A percentile compares a stretch with the other conserved stretches of the same genome.
phyloP scores from a whole-genome alignment of 164 flowering plant genomes.

The Vitis amurensis region DNA sequence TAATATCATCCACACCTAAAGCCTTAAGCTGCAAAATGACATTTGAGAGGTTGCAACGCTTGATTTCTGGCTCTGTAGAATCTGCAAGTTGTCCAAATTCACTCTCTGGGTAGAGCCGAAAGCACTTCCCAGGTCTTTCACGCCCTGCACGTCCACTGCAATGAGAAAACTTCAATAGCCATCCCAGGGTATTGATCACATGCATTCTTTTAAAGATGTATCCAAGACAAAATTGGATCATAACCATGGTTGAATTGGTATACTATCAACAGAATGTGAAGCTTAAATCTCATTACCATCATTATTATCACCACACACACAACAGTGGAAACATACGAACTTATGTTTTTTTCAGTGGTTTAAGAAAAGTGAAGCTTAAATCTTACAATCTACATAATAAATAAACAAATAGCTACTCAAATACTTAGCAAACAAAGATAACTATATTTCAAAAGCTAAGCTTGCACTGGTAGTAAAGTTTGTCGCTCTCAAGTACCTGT shows the following conservation, averaged over 20 bases:
- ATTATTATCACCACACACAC: too few species aligned
- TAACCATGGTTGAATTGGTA: neutral
- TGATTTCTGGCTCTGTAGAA: constrained; percentile 90
- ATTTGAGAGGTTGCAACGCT: constrained; percentile 85
- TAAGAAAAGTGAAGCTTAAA: too few species aligned
- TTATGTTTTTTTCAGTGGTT: too few species aligned
- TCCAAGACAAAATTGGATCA: neutral
- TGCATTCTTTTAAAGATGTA: neutral
- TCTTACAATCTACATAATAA: too few species aligned
- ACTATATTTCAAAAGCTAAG: too few species aligned
- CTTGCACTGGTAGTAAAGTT: too few species aligned
- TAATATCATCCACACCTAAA: constrained; percentile 80
- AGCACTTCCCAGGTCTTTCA: constrained; percentile 95
- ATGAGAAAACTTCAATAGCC: constrained; percentile 7
- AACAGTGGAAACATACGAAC: too few species aligned
- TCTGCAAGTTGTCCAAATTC: constrained; percentile 71
- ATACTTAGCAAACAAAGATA: too few species aligned
- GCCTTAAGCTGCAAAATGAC: constrained; percentile 94
- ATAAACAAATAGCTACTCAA: too few species aligned
- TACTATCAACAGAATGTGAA: too few species aligned
- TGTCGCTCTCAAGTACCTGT: too few species aligned
- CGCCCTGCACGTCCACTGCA: constrained; percentile 99
- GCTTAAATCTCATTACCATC: too few species aligned
- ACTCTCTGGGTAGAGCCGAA: constrained; percentile 80
- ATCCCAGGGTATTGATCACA: neutral